phyloP scores from a whole-genome alignment of 371 early-diverging fungal species.

The Gilbertella persicaria region DNA sequence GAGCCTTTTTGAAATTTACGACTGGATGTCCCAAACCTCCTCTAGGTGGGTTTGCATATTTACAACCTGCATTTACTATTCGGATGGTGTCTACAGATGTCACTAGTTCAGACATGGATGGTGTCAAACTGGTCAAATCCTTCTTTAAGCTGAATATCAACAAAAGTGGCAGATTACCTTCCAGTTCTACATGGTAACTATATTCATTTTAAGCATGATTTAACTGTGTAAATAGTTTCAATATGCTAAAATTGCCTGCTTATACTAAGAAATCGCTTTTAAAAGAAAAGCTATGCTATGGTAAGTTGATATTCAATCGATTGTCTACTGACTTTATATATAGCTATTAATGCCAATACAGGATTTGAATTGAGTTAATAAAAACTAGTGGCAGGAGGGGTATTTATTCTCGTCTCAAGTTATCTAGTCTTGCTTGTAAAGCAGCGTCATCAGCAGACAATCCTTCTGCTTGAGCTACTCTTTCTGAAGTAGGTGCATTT shows the following conservation, averaged over 20 bases:
- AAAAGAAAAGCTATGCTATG: conserved; percentile 56
- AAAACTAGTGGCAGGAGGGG: background rate
- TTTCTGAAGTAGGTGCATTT: conserved; percentile 46
- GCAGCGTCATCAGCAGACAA: conserved; percentile 81
- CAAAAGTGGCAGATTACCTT: conserved; percentile 54
- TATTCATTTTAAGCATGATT: background rate
- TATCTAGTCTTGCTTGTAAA: conserved; percentile 89
- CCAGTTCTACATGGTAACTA: conserved; percentile 53
- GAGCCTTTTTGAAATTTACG: conserved; percentile 80
- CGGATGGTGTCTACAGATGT: conserved; percentile 51
- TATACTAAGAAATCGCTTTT: conserved; percentile 57
- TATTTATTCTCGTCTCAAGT: conserved; percentile 79
- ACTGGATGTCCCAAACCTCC: conserved; percentile 90
- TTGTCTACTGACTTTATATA: background rate
- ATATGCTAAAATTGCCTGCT: conserved; percentile 86
- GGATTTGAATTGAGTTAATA: conserved; percentile 54
- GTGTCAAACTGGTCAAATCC: conserved; percentile 40
- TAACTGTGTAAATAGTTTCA: conserved; percentile 71
- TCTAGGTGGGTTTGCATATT: conserved; percentile 81
- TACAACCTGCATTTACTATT: conserved; percentile 75
- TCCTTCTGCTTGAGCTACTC: conserved; percentile 54
- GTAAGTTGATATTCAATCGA: conserved; percentile 19
- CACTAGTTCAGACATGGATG: background rate
- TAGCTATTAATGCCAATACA: conserved; percentile 54
- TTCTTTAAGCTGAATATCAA: conserved; percentile 44